Base-by-base conservation (phyloP, 306 rosid species). In the Leucaena leucocephala region DNA sequence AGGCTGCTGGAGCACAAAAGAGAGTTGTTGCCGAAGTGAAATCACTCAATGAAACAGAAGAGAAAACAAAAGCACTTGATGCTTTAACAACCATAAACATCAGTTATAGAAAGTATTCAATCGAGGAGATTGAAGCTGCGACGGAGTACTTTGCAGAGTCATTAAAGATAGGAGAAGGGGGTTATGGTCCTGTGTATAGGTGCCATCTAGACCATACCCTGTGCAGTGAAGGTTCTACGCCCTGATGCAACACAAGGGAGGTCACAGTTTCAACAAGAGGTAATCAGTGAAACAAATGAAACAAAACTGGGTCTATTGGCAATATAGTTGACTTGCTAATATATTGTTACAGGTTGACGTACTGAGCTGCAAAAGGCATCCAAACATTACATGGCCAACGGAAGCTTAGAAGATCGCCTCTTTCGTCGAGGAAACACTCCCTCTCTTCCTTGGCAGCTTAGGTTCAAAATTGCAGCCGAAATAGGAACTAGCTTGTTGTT, bases 381-480 rank as follows among this genome's bases (percentile, higher is more conserved):
- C 86, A 35, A 85, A 85, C 84, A 85, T 85, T 6, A 65, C 82
- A 71, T 85, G 86, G n/a, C 82, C 0, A 82, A 72, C 2, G 86
- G 88, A 82, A 85, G 88, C 81, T 67, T 85, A 11, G 88, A 85
- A 0, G 88, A 82, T 35, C 21, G 82, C n/a, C 86, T 82, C 21
- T 79, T 85, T 65, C 39, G 82, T 35, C 50, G 46, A 22, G 86
- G 84, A 72, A 71, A 79, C 27, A 40, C 10, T 36, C 82, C 45
- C 7, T 76, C 86, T 17, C 74, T 82, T 58, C 75, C 88, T 19
- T 85, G 88, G 88, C 86, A 82, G 27, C 57, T 79, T 2, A 85
- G 88, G 84, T 82, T 85, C 82, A 85, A 66, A 72, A 82, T 85
- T 35, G 88, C 86, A 43, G 86, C 82, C 36, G 88, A 82, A 59